Conservation (phyloP, 2,329 filamentous ascomycete species). For the Trichoderma endophyticum region DNA sequence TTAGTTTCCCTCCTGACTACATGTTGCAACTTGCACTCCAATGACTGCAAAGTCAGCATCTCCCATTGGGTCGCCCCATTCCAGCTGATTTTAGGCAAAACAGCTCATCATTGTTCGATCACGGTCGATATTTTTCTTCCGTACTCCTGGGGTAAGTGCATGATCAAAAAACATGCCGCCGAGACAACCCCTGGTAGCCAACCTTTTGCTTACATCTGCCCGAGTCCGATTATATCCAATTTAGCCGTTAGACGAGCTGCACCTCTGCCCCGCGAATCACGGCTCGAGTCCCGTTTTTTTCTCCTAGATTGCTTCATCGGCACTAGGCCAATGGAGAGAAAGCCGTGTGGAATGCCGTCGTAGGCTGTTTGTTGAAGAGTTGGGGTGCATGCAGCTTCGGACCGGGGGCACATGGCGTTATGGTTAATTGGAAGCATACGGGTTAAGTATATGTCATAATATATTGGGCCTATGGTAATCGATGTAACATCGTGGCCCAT, state of each 20-base stretch:
- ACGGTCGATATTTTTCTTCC: background rate
- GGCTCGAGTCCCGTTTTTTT: background rate
- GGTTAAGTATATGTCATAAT: background rate
- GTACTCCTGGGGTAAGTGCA: background rate
- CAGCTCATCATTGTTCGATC: background rate
- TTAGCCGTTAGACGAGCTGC: conserved; percentile 10
- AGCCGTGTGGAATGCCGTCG: background rate
- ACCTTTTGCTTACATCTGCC: background rate
- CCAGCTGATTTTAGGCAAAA: conserved; percentile 11
- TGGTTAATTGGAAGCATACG: conserved; percentile 16
- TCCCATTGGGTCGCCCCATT: background rate
- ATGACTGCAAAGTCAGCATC: background rate
- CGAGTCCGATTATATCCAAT: conserved; percentile 1
- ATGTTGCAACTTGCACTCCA: too few species aligned
- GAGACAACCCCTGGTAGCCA: background rate
- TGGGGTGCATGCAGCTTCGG: background rate
- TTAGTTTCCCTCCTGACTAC: background rate
- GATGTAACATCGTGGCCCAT: background rate
- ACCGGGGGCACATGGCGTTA: background rate
- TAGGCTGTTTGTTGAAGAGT: background rate
- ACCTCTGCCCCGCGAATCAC: conserved; percentile 3
- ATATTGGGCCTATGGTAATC: background rate
- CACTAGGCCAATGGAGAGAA: background rate
- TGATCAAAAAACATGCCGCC: background rate
- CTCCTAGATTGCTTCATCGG: conserved; percentile 8